Evolutionary conservation across 75 land plant genomes (phyloP).

Genomic region (Gnetum montanum): DNA sequence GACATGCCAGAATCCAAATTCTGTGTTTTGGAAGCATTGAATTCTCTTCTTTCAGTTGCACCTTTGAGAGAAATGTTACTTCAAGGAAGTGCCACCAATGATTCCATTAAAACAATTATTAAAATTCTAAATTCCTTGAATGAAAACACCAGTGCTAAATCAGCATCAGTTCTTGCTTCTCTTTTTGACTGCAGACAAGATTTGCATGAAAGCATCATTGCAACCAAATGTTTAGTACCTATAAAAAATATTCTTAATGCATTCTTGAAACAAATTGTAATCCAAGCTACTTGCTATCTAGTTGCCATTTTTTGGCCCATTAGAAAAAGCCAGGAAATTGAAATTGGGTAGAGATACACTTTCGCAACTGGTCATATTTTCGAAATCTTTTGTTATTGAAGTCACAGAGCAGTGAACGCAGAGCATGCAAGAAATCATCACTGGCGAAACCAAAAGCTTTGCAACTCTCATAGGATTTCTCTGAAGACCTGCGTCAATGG

Average conservation of each 20-base stretch:
- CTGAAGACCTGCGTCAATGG: too few relatives aligned
- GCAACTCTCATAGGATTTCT: too few relatives aligned
- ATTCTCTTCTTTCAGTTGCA: conserved; percentile 55
- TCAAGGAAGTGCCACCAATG: conserved; percentile 85
- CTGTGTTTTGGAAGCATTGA: conserved; percentile 85
- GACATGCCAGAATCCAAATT: conserved; percentile 93
- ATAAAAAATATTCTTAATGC: conserved; percentile 49
- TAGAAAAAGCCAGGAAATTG: conserved; percentile 57
- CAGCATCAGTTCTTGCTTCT: conserved; percentile 77
- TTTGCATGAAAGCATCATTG: conserved; percentile 68
- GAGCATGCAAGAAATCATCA: too few relatives aligned
- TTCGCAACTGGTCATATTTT: conserved; percentile 45
- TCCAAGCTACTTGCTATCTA: conserved; percentile 62
- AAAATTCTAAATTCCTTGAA: conserved; percentile 49
- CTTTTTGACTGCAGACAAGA: conserved; percentile 67
- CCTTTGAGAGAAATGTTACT: conserved; percentile 61
- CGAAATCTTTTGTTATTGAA: conserved; percentile 50
- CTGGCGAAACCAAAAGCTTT: too few relatives aligned
- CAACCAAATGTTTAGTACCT: conserved; percentile 45
- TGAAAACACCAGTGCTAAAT: conserved; percentile 74
- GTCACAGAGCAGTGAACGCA: conserved; percentile 69
- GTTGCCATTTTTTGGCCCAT: conserved; percentile 78
- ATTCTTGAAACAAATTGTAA: conserved; percentile 48
- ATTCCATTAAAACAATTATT: conserved; percentile 75
- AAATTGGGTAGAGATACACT: conserved; percentile 52